phyloP scores from a whole-genome alignment of 1,139 yeast genomes.

The Hyphopichia burtonii region DNA sequence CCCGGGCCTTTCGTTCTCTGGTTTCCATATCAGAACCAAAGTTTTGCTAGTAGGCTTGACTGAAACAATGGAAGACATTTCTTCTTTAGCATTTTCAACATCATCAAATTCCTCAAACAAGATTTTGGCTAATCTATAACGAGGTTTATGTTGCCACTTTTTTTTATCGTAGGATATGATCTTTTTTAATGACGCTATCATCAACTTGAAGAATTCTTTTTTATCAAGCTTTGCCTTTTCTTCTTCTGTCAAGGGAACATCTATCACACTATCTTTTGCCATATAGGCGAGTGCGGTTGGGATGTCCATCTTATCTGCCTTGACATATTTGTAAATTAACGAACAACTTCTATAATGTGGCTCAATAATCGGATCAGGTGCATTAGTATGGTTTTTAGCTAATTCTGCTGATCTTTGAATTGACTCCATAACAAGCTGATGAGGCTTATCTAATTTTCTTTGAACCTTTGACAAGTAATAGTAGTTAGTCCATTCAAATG shows the following conservation, averaged over 20 bases:
- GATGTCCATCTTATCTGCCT: slow-evolving; percentile 27
- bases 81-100: slow-evolving; percentile 54
- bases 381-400: slow-evolving; percentile 39
- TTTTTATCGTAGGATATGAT: slow-evolving; percentile 66
- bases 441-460: slow-evolving; percentile 40
- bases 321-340: slow-evolving; percentile 56
- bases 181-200: slow-evolving; percentile 27
- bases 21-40: slow-evolving; percentile 88
- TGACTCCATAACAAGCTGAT: slow-evolving; percentile 34
- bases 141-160: slow-evolving; percentile 91
- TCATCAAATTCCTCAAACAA: slow-evolving; percentile 55
- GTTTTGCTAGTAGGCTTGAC: slow-evolving; percentile 69
- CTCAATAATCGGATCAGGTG: slow-evolving; percentile 62
- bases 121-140: slow-evolving; percentile 69
- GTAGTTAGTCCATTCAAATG: slow-evolving; percentile 60
- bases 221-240: slow-evolving; percentile 18
- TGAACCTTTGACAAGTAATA: slow-evolving; percentile 63
- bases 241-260: slow-evolving; percentile 8
- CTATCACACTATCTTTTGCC: slow-evolving; percentile 29
- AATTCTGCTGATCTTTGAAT: slow-evolving; percentile 39
- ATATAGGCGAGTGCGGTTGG: slow-evolving; percentile 40
- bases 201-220: slow-evolving; percentile 20
- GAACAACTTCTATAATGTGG: slow-evolving; percentile 72
- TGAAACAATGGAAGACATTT: slow-evolving; percentile 62
- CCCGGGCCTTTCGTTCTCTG: slow-evolving; percentile 89